A percentile compares a stretch with the other conserved stretches of the same genome.
Conservation (phyloP, 192 early-diverging fungal species). For the Phycomyces nitens region DNA sequence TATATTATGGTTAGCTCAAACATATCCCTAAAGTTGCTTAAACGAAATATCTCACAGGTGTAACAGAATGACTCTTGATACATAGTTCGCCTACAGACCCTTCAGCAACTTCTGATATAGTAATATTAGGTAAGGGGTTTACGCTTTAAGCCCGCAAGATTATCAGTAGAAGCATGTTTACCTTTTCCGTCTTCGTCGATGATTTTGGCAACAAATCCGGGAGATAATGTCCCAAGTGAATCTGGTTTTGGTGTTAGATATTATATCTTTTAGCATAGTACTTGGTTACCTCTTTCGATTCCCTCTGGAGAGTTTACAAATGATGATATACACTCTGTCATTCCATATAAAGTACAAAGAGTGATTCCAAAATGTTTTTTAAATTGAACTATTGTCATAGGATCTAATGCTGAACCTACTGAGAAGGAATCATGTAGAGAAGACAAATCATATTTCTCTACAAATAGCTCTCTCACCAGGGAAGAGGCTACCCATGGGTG, state of each 20-base stretch:
- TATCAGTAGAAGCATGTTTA: not conserved
- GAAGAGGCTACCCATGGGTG: slow-evolving; percentile 69
- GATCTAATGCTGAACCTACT: slow-evolving; percentile 67
- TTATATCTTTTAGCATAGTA: not conserved
- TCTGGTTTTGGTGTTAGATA: slow-evolving; percentile 16
- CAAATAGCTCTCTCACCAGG: slow-evolving; percentile 61
- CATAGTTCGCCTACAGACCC: slow-evolving; percentile 75
- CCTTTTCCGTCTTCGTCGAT: slow-evolving; percentile 66
- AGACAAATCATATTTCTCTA: slow-evolving; percentile 59
- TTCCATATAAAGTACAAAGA: slow-evolving; percentile 1
- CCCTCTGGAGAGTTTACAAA: not conserved
- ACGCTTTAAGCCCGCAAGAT: too few species aligned
- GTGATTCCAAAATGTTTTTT: slow-evolving; percentile 16
- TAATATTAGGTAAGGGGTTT: not conserved
- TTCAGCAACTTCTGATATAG: not conserved
- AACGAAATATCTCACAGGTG: slow-evolving; percentile 44
- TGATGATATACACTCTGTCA: not conserved
- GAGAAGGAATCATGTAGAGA: slow-evolving; percentile 46
- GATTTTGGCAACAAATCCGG: slow-evolving; percentile 70
- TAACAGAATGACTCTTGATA: slow-evolving; percentile 70
- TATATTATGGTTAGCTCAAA: not conserved
- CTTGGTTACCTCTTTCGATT: not conserved
- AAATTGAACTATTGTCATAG: slow-evolving; percentile 43
- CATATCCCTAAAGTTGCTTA: not conserved
- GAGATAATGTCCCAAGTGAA: slow-evolving; percentile 67